A percentile compares a stretch with the other conserved stretches of the same genome.
Evolutionary conservation across 2,329 filamentous ascomycete genomes (phyloP).

Genomic region (Colletotrichum chlorophyti): DNA sequence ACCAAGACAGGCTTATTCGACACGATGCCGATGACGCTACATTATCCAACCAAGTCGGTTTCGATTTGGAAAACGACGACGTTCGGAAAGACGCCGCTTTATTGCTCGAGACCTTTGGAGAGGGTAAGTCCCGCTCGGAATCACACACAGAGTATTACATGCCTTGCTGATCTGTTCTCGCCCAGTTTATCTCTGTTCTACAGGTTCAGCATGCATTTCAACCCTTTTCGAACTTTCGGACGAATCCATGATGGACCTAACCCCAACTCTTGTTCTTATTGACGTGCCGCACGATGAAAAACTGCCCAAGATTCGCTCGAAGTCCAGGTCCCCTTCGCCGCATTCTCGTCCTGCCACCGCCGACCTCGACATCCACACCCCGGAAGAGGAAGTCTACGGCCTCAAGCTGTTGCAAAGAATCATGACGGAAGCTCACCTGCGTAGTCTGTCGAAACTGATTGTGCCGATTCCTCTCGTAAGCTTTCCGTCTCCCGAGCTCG

Average conservation of each 20-base stretch:
- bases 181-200: conserved; percentile 61
- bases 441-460: conserved; percentile 62
- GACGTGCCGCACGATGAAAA: conserved; percentile 61
- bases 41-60: conserved; percentile 31
- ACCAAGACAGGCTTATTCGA: conserved; percentile 51
- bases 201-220: conserved; percentile 59
- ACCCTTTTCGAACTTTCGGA: conserved; percentile 61
- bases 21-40: conserved; percentile 33
- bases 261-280: conserved; percentile 63
- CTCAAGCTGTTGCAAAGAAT: conserved; percentile 61
- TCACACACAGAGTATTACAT: neutral
- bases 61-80: conserved; percentile 45
- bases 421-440: conserved; percentile 63
- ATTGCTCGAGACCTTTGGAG: conserved; percentile 60
- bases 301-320: conserved; percentile 42
- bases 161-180: conserved; percentile 10
- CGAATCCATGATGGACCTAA: conserved; percentile 56
- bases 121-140: conserved; percentile 49
- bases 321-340: conserved; percentile 53
- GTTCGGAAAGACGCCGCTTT: conserved; percentile 55
- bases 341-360: conserved; percentile 43
- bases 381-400: conserved; percentile 61
- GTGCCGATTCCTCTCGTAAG: conserved; percentile 62
- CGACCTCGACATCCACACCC: conserved; percentile 47
- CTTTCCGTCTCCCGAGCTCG: conserved; percentile 39